These are phyloP conservation scores for Salix suchowensis DNA, from an alignment of 345 rosid genomes.

Conservation along the genomic window DNA sequence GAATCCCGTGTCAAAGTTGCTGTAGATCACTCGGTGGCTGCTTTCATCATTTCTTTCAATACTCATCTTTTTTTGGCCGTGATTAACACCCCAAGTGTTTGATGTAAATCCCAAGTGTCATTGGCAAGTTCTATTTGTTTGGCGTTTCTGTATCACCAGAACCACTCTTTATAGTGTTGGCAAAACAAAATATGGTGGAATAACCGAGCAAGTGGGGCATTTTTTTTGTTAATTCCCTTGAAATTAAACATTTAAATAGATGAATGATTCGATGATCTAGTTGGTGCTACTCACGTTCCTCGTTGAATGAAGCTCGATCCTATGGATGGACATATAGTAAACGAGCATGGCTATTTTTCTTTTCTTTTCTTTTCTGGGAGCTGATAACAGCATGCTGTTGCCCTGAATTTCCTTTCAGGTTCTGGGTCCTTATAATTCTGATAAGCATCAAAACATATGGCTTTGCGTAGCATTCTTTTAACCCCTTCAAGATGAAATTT, in stretches of 20 bases:
- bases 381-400: neutral
- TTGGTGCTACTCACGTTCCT: neutral
- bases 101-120: neutral
- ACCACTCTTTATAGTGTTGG: too few species aligned
- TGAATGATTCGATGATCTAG: neutral
- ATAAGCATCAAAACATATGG: too few species aligned
- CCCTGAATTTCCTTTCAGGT: neutral
- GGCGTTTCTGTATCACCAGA: neutral
- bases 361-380: neutral
- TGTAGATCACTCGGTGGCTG: constrained; percentile 26
- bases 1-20: constrained; percentile 92
- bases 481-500: too few species aligned
- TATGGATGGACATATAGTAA: neutral
- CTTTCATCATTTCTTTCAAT: neutral
- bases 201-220: neutral
- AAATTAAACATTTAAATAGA: neutral
- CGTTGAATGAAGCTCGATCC: neutral
- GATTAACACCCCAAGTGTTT: neutral
- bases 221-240: neutral
- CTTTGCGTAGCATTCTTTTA: too few species aligned
- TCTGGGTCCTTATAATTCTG: neutral
- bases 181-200: neutral
- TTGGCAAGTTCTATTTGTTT: neutral
- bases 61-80: neutral
- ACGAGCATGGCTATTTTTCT: neutral